Evolutionary conservation across 305 asterid genomes (phyloP).

Genomic region (Fraxinus baroniana): DNA sequence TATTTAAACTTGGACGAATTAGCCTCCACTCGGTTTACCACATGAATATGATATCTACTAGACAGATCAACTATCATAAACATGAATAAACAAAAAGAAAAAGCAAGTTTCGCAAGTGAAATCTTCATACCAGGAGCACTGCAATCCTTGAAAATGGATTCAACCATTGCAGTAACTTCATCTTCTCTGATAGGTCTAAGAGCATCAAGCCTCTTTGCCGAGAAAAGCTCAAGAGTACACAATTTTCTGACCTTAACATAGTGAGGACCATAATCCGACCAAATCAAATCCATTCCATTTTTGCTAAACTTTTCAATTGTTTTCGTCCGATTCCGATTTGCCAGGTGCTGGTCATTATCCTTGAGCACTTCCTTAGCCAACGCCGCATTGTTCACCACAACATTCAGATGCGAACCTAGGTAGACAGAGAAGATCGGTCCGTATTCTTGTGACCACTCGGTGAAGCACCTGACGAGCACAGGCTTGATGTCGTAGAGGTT

Average conservation of each 20-base stretch:
- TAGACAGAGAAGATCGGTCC: conserved; percentile 58
- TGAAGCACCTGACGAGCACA: conserved; percentile 48
- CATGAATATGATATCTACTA: too few relatives aligned
- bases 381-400: conserved; percentile 42
- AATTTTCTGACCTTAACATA: conserved; percentile 41
- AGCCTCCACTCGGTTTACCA: not conserved
- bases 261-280: conserved; percentile 63
- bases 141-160: too few relatives aligned
- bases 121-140: too few relatives aligned
- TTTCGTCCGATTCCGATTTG: conserved; percentile 45
- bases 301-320: conserved; percentile 45
- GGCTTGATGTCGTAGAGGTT: conserved; percentile 55
- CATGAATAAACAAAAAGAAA: too few relatives aligned
- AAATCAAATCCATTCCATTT: conserved; percentile 52
- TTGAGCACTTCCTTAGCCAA: conserved; percentile 48
- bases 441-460: conserved; percentile 49
- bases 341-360: conserved; percentile 51
- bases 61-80: too few relatives aligned
- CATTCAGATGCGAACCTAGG: conserved; percentile 47
- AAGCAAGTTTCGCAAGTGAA: too few relatives aligned
- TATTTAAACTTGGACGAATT: not conserved
- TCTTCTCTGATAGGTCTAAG: too few relatives aligned
- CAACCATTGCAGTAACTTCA: too few relatives aligned
- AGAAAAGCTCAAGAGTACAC: conserved; percentile 33
- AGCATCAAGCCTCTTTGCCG: too few relatives aligned